Conservation (phyloP, 805 yeast genomes). For the Sugiyamaella qingdaonensis region DNA sequence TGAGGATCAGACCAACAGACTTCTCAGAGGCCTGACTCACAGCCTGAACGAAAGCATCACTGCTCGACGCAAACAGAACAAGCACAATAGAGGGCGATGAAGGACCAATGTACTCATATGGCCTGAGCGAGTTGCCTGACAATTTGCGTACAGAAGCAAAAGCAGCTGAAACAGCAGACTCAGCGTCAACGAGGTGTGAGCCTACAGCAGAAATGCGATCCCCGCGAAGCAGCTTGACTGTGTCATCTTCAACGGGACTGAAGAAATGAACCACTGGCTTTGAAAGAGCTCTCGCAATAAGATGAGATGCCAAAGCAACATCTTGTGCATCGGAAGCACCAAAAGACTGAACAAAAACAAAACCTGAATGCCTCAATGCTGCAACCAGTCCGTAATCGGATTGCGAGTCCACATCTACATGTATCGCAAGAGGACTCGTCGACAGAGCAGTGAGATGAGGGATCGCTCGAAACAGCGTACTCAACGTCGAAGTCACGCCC, state of each 20-base stretch:
- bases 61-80: conserved; percentile 60
- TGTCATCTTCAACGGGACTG: conserved; percentile 20
- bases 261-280: conserved; percentile 73
- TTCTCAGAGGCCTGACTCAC: conserved; percentile 32
- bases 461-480: conserved; percentile 51
- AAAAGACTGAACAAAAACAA: conserved; percentile 65
- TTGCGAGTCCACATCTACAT: conserved; percentile 44
- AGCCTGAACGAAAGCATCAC: conserved; percentile 41
- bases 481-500: conserved; percentile 51
- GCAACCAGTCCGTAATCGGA: conserved; percentile 67
- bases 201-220: conserved; percentile 4
- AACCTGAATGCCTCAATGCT: conserved; percentile 67
- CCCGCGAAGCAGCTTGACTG: neutral
- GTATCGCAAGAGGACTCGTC: conserved; percentile 48
- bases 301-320: conserved; percentile 54
- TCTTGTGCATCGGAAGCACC: conserved; percentile 48
- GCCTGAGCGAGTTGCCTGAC: conserved; percentile 29
- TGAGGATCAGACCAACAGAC: conserved; percentile 45
- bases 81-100: conserved; percentile 46
- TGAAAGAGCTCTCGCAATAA: conserved; percentile 45
- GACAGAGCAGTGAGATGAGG: conserved; percentile 50
- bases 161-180: conserved; percentile 7
- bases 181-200: conserved; percentile 15
- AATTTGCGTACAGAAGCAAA: neutral
- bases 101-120: conserved; percentile 43